Evolutionary conservation across 257 asterid genomes (phyloP).

Genomic region (Solanum chilense): DNA sequence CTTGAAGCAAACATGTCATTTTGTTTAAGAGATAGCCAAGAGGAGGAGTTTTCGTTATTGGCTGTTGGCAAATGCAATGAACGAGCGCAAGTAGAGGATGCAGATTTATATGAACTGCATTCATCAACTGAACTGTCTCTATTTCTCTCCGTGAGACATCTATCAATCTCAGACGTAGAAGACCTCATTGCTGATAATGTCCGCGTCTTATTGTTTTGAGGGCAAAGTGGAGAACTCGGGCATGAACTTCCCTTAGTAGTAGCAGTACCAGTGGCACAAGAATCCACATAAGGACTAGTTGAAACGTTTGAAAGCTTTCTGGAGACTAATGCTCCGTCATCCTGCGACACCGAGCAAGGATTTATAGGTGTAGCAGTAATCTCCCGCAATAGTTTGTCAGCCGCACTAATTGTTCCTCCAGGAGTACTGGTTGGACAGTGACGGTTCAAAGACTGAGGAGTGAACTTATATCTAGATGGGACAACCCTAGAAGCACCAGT

Average conservation of each 20-base stretch:
- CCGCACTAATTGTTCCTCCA: constrained; percentile 36
- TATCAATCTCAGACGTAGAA: constrained; percentile 49
- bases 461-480: constrained; percentile 49
- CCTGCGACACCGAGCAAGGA: not conserved
- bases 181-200: constrained; percentile 21
- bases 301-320: constrained; percentile 28
- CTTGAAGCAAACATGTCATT: constrained; percentile 3
- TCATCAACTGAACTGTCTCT: constrained; percentile 18
- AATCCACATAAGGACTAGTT: constrained; percentile 16
- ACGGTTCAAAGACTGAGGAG: constrained; percentile 20
- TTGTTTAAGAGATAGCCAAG: constrained; percentile 5
- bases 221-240: constrained; percentile 43
- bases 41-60: not conserved
- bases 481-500: constrained; percentile 33
- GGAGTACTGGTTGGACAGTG: constrained; percentile 21
- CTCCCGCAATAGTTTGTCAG: constrained; percentile 55
- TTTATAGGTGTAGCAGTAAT: constrained; percentile 27
- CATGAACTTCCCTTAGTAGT: constrained; percentile 32
- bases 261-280: constrained; percentile 8
- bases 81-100: constrained; percentile 24
- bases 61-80: constrained; percentile 36
- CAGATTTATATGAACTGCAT: constrained; percentile 9
- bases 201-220: constrained; percentile 17
- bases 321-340: constrained; percentile 11
- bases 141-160: constrained; percentile 37